Evolutionary conservation across 257 asterid species (phyloP), one percentile per base, ranked within the genome.

Genomic region (Solanum sejunctum): DNA sequence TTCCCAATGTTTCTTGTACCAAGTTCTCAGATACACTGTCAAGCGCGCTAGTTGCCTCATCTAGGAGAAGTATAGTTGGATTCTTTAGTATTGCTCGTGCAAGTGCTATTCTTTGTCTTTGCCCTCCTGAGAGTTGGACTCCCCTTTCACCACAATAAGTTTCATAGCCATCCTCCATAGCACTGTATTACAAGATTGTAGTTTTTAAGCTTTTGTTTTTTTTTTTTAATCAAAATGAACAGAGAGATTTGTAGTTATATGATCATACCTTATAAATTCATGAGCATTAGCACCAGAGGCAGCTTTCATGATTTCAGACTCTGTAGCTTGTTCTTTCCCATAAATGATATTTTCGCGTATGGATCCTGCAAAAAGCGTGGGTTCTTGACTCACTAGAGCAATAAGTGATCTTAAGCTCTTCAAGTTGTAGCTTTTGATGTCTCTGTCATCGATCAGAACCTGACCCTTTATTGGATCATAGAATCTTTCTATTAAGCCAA

Each of bases 81-180:
- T 93, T 93, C 88, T 93, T 94, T 36, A 94, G 90, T 16, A 93
- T 91, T 1, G 95, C 97, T 66, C 98, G 92, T 7, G 95, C 96
- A 21, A 94, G 89, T 21, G 93, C 96, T 4, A 94, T 89, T 60
- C 97, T 84, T 83, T 94, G 97, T 88, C 90, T 93, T 58, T 94
- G 98, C 28, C 98, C 97, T 84, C 98, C 98, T 0, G 97, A 94
- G 11, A 94, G 90, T 69, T 93, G 95, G 3, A 89, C 89, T 72
- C 98, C 97, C 88, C 97, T 86, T 63, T 94, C 97, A 15, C 98
- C 98, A 41, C 98, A 94, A 23, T 86, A 91, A 15, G 97, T 94
- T 26, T 89, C 54, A 54, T 94, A 93, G 56, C 96, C 97, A 52
- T 91, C 88, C 71, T 90, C 87, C 90, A 94, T 80, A 3, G 95